phyloP scores from a whole-genome alignment of 352 stramenopile species.

The Pythium biforme region DNA sequence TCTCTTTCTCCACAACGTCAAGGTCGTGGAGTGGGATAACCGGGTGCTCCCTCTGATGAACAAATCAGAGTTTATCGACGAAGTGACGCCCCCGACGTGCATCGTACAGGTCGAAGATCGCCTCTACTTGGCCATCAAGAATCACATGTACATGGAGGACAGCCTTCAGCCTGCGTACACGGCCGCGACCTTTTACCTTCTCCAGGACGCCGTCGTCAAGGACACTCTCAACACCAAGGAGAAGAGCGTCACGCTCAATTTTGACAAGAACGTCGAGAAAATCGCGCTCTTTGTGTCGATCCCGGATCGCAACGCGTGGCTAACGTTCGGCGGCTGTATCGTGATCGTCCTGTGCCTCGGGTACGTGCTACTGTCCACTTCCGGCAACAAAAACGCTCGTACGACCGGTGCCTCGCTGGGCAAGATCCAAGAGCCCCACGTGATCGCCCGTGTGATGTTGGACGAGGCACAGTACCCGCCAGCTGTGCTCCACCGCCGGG shows the following conservation, averaged over 20 bases:
- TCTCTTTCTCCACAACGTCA: slow-evolving; percentile 15
- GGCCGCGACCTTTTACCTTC: slow-evolving; percentile 14
- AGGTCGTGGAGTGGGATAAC: neutral
- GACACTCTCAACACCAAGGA: neutral
- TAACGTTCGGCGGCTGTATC: slow-evolving; percentile 11
- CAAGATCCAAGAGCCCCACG: slow-evolving; percentile 7
- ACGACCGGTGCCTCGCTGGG: neutral
- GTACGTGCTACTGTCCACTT: neutral
- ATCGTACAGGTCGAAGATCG: slow-evolving; percentile 8
- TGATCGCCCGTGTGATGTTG: slow-evolving; percentile 17
- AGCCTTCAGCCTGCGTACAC: slow-evolving; percentile 14
- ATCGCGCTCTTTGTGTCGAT: slow-evolving; percentile 14
- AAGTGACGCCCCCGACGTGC: neutral
- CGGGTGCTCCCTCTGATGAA: neutral
- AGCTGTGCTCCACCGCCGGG: slow-evolving; percentile 3
- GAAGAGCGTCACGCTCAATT: neutral
- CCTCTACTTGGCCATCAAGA: slow-evolving; percentile 5
- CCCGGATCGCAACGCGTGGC: slow-evolving; percentile 12
- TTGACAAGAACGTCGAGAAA: slow-evolving; percentile 3
- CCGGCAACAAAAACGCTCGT: neutral
- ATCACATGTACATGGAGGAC: slow-evolving; percentile 22
- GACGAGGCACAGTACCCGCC: slow-evolving; percentile 16
- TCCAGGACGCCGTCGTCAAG: slow-evolving; percentile 13
- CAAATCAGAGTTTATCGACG: neutral
- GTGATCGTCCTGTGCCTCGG: neutral